These are phyloP conservation scores for Aspergillus sergii DNA, from an alignment of 2,329 filamentous ascomycete genomes.

Conservation along the genomic window DNA sequence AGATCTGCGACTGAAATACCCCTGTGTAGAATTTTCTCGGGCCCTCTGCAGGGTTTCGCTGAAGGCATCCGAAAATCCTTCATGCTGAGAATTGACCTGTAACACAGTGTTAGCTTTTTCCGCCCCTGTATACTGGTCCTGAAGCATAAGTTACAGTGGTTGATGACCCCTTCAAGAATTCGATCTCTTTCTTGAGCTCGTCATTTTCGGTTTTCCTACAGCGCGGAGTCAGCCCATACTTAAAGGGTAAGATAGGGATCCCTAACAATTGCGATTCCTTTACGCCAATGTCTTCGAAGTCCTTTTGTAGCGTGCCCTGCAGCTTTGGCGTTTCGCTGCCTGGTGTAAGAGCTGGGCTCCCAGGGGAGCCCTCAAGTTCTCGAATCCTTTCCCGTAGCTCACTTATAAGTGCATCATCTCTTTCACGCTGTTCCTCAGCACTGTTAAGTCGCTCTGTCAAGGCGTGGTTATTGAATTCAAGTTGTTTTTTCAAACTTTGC, in stretches of 20 bases:
- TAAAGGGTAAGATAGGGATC: background rate
- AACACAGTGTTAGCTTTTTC: slow-evolving; percentile 16
- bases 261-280: slow-evolving; percentile 44
- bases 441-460: slow-evolving; percentile 48
- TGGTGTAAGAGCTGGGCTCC: slow-evolving; percentile 41
- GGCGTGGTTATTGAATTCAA: slow-evolving; percentile 52
- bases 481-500: slow-evolving; percentile 50
- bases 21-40: slow-evolving; percentile 39
- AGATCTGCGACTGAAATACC: slow-evolving; percentile 25
- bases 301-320: slow-evolving; percentile 44
- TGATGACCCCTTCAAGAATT: slow-evolving; percentile 33
- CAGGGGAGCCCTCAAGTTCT: slow-evolving; percentile 44
- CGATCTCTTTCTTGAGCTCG: slow-evolving; percentile 40
- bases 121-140: background rate
- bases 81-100: slow-evolving; percentile 32
- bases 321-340: slow-evolving; percentile 42
- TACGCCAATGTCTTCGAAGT: slow-evolving; percentile 44
- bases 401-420: slow-evolving; percentile 45
- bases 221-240: slow-evolving; percentile 21
- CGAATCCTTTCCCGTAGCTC: slow-evolving; percentile 46
- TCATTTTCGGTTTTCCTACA: slow-evolving; percentile 45
- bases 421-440: slow-evolving; percentile 46
- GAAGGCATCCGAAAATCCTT: slow-evolving; percentile 39
- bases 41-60: slow-evolving; percentile 34
- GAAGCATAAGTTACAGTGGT: slow-evolving; percentile 19